Evolutionary conservation across 345 rosid species (phyloP).

Genomic region (Gossypium turneri): DNA sequence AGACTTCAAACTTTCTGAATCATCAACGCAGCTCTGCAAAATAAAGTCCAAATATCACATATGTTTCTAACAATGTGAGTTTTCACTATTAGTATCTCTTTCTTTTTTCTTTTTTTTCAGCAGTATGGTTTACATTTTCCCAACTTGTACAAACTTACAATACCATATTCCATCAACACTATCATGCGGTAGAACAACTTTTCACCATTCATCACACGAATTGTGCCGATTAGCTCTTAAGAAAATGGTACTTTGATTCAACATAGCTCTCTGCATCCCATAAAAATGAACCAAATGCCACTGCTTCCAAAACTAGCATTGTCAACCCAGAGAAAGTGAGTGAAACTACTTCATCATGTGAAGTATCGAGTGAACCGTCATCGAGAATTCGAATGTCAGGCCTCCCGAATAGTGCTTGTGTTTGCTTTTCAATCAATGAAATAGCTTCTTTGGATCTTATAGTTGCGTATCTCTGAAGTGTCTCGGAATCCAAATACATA

Average conservation of each 20-base stretch:
- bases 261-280: conserved; percentile 92
- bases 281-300: conserved; percentile 78
- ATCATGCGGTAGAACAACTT: neutral
- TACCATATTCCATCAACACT: neutral
- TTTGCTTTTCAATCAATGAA: conserved; percentile 79
- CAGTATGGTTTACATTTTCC: neutral
- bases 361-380: conserved; percentile 68
- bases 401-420: conserved; percentile 82
- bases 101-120: neutral
- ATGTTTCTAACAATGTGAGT: neutral
- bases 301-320: conserved; percentile 87
- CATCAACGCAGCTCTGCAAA: neutral
- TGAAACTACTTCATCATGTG: conserved; percentile 55
- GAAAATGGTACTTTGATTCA: conserved; percentile 69
- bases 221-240: conserved; percentile 38
- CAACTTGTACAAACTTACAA: neutral
- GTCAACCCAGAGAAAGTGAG: conserved; percentile 67
- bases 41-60: neutral
- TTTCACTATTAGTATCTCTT: neutral
- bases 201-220: neutral
- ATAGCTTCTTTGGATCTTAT: conserved; percentile 88
- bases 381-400: conserved; percentile 69
- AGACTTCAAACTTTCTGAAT: neutral
- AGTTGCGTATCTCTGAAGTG: conserved; percentile 87
- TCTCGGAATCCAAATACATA: conserved; percentile 76